phyloP scores from a whole-genome alignment of 2,329 filamentous ascomycete species.

The Rasamsonia emersonii region DNA sequence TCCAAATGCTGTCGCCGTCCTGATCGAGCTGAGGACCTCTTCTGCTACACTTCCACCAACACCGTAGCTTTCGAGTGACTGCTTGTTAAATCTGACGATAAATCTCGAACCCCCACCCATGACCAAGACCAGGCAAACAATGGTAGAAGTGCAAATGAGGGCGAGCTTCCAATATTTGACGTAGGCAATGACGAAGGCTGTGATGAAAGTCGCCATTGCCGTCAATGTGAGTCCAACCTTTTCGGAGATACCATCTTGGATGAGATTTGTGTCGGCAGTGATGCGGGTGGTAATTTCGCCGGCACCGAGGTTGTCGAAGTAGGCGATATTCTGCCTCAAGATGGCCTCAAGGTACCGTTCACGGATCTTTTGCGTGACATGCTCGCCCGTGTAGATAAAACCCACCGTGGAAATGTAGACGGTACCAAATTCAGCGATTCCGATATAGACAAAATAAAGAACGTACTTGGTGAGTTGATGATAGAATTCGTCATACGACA shows the following conservation, averaged over 20 bases:
- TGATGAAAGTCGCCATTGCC: constrained; percentile 71
- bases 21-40: constrained; percentile 87
- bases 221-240: constrained; percentile 73
- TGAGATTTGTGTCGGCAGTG: constrained; percentile 84
- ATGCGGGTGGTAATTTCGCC: constrained; percentile 93
- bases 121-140: constrained; percentile 67
- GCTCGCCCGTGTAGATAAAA: constrained; percentile 81
- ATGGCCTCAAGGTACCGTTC: constrained; percentile 77
- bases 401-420: constrained; percentile 75
- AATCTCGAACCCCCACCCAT: constrained; percentile 67
- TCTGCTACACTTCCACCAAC: constrained; percentile 81
- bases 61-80: constrained; percentile 70
- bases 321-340: constrained; percentile 80
- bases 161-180: constrained; percentile 89
- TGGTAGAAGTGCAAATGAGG: constrained; percentile 72
- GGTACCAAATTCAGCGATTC: constrained; percentile 67
- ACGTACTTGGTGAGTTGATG: constrained; percentile 54
- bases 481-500: constrained; percentile 50
- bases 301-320: constrained; percentile 85
- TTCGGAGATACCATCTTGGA: constrained; percentile 89
- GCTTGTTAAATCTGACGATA: constrained; percentile 73
- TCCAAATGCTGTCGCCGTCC: constrained; percentile 86
- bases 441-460: constrained; percentile 79
- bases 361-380: constrained; percentile 69
- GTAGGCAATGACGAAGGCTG: constrained; percentile 86